Percentiles rank a stretch among this genome's conserved stretches.
phyloP scores from a whole-genome alignment of 768 basidiomycete species.

The Lyophyllum semitale region DNA sequence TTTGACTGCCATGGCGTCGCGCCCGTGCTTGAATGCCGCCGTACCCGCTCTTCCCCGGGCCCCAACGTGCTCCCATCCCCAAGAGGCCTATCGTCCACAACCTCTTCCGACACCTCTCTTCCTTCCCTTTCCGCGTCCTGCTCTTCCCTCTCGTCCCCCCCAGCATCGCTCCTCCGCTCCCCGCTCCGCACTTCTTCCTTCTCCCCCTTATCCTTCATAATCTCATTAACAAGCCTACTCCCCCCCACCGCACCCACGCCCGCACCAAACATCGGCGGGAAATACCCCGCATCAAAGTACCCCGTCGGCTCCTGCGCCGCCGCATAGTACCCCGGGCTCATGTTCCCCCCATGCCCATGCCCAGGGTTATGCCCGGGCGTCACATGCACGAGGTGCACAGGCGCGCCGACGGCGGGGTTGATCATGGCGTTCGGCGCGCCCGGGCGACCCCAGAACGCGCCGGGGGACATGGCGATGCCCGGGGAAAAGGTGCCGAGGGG shows the following conservation, averaged over 20 bases:
- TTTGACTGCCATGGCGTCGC: conserved; percentile 8
- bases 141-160: not conserved
- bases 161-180: not conserved
- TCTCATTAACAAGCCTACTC: conserved; percentile 35
- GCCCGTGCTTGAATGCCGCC: conserved; percentile 8
- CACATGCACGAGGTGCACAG: conserved; percentile 30
- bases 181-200: not conserved
- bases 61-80: not conserved
- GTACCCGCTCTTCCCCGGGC: not conserved
- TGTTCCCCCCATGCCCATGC: conserved; percentile 18
- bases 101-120: not conserved
- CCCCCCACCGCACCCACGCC: conserved; percentile 10
- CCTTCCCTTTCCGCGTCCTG: not conserved
- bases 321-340: conserved; percentile 5
- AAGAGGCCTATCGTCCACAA: not conserved
- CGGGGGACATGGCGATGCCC: conserved; percentile 70
- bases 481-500: conserved; percentile 57
- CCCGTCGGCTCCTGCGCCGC: conserved; percentile 35
- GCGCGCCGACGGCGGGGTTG: conserved; percentile 49
- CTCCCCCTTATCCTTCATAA: conserved; percentile 23
- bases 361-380: conserved; percentile 19
- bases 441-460: conserved; percentile 64
- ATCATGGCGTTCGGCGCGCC: conserved; percentile 44
- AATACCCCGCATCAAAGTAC: conserved; percentile 47
- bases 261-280: conserved; percentile 25